Evolutionary conservation across 1,284 basidiomycete species (phyloP).

Genomic region (Sphagnurus paluster): DNA sequence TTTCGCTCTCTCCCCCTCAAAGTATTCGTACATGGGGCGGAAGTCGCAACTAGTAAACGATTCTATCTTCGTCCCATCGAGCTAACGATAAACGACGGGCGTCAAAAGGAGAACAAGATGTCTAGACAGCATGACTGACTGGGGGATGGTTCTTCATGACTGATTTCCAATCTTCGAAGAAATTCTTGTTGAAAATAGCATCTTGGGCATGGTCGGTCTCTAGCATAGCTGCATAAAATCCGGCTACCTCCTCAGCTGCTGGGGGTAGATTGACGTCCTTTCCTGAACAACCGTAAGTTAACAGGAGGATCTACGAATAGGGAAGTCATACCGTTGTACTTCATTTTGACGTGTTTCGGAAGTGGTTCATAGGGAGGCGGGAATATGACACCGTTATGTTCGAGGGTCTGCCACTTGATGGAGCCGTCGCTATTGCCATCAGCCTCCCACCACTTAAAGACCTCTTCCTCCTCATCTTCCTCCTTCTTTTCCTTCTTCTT

Average conservation of each 20-base stretch:
- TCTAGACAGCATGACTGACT: conserved; percentile 51
- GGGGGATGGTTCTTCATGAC: conserved; percentile 85
- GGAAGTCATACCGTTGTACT: conserved; percentile 77
- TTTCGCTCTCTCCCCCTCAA: conserved; percentile 89
- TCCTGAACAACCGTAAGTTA: conserved; percentile 47
- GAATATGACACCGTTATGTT: conserved; percentile 95
- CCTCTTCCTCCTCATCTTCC: conserved; percentile 69
- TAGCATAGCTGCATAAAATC: conserved; percentile 93
- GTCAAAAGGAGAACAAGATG: too few species aligned
- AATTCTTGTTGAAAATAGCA: conserved; percentile 90
- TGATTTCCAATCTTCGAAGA: conserved; percentile 89
- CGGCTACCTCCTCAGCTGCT: conserved; percentile 94
- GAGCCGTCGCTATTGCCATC: conserved; percentile 72
- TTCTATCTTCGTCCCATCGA: conserved; percentile 75
- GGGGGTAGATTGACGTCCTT: conserved; percentile 78
- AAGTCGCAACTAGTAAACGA: conserved; percentile 90
- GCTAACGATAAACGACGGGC: too few species aligned
- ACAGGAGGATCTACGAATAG: conserved; percentile 13
- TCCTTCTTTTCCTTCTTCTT: conserved; percentile 55
- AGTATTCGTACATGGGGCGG: conserved; percentile 91
- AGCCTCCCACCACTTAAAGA: conserved; percentile 86
- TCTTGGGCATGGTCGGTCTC: conserved; percentile 95
- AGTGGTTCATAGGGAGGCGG: conserved; percentile 92
- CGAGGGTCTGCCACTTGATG: conserved; percentile 90
- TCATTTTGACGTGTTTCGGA: conserved; percentile 89